Conservation (phyloP, 805 yeast species). For the Pachysolen tannophilus region DNA sequence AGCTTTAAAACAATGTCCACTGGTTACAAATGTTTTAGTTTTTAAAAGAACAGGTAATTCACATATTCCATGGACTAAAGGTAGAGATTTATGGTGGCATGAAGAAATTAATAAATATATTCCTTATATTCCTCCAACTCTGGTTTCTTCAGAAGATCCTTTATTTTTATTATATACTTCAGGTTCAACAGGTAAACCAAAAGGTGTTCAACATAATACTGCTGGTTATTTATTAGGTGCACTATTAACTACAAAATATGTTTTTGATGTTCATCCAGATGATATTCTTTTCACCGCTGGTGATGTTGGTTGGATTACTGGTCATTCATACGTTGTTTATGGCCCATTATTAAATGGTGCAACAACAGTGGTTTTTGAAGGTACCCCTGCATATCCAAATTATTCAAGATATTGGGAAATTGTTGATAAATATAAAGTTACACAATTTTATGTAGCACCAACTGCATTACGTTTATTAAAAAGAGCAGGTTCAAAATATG, state of each 20-base stretch:
- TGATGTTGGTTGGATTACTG: constrained; percentile 90
- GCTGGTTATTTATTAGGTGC: constrained; percentile 77
- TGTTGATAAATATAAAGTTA: constrained; percentile 61
- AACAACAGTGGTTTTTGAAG: constrained; percentile 76
- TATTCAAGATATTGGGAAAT: constrained; percentile 77
- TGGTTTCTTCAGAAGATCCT: constrained; percentile 76
- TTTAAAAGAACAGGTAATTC: constrained; percentile 65
- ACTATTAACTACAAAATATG: constrained; percentile 62
- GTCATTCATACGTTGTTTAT: constrained; percentile 76
- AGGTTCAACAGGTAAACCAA: constrained; percentile 85
- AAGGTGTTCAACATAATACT: constrained; percentile 77
- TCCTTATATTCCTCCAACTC: constrained; percentile 64
- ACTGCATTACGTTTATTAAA: constrained; percentile 73
- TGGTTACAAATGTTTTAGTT: constrained; percentile 63
- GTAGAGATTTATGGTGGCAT: constrained; percentile 74
- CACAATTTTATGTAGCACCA: constrained; percentile 80
- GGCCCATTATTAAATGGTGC: constrained; percentile 76
- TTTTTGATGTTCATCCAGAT: constrained; percentile 67
- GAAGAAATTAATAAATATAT: constrained; percentile 59
- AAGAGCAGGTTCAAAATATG: constrained; percentile 61
- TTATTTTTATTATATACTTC: constrained; percentile 76
- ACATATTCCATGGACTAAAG: constrained; percentile 38
- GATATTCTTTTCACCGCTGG: constrained; percentile 82
- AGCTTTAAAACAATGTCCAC: constrained; percentile 58
- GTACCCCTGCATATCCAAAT: constrained; percentile 82